Evolutionary conservation across 164 flowering plant species (phyloP), one percentile per base, ranked within the genome.

Genomic region (Echeveria elegans): DNA sequence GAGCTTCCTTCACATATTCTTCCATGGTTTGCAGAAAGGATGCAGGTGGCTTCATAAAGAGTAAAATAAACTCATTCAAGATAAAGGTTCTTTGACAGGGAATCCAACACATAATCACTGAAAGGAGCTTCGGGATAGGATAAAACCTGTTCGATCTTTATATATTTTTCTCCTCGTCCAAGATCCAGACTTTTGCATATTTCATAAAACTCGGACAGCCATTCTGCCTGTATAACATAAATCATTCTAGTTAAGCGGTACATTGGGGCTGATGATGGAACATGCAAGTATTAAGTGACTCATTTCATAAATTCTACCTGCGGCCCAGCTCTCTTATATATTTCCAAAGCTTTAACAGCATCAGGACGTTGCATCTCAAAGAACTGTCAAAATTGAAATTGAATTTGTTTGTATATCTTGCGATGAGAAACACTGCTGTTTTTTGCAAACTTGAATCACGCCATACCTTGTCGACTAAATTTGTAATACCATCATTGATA

Each of bases 11-110:
- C 16, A 94, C 93, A 77, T 89, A 94, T 75, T 94, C 99, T 73
- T 91, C 99, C 99, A 94, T 94, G 67, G 99, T 84, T 79, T 86
- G 93, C 69, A 89, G 59, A 79, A 94, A 94, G 72, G 99, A 94
- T 78, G 89, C 80, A 60, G 94, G 97, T 32, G 99, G 90, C 99
- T 94, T 80, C 77, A 86, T 58, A 58, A 66, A 58, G 64, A n/a
- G n/a, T n/a, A n/a, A 69, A 68, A 43, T 31, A 21, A 61, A 29
- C 14, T 61, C n/a, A 26, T 34, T 15, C 19, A 30, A 16, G 16
- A 31, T 29, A 61, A 16, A 29, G 29, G 64, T 61, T 30, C 29
- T 4, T 48, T 9, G 23, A 48, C 23, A 48, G 4, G 53, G 53
- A 19, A 48, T 30, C 64, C 18, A 14, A 61, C 37, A 2, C 14